Conservation (phyloP, 768 basidiomycete genomes). For the Phylloporus arenicola region DNA sequence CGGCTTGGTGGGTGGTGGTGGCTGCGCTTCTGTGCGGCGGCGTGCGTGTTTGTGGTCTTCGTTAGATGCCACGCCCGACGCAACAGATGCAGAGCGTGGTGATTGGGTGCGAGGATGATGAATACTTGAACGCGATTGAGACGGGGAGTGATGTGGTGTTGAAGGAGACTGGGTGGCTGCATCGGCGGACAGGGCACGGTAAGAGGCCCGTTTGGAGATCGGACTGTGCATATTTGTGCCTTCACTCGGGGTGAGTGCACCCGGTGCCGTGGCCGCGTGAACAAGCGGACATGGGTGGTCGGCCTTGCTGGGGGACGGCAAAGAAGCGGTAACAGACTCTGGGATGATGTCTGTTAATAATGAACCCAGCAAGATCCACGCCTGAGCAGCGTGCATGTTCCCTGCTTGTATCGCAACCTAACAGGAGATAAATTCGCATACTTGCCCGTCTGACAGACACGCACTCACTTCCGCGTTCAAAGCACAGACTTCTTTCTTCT, state of each 20-base stretch:
- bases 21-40: conserved; percentile 14
- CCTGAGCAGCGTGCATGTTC: conserved; percentile 51
- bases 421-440: background rate
- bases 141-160: conserved; percentile 20
- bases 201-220: conserved; percentile 19
- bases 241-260: conserved; percentile 31
- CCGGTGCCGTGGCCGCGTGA: conserved; percentile 41
- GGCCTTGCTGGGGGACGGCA: conserved; percentile 14
- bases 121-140: conserved; percentile 17
- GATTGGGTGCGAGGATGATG: conserved; percentile 5
- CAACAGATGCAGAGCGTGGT: conserved; percentile 9
- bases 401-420: conserved; percentile 60
- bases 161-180: conserved; percentile 7
- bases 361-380: conserved; percentile 61
- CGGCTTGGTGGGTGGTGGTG: conserved; percentile 19
- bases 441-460: background rate
- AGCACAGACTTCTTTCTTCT: conserved; percentile 41
- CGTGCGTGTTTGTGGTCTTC: conserved; percentile 22
- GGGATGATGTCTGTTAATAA: conserved; percentile 49
- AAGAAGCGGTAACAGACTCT: conserved; percentile 25
- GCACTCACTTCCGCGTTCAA: conserved; percentile 53
- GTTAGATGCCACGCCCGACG: background rate
- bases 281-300: conserved; percentile 26
- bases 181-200: conserved; percentile 25
- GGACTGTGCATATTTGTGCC: conserved; percentile 4